These are phyloP conservation scores for Didymosphaeria variabile DNA, from an alignment of 2,329 filamentous ascomycete species.

Conservation along the genomic window DNA sequence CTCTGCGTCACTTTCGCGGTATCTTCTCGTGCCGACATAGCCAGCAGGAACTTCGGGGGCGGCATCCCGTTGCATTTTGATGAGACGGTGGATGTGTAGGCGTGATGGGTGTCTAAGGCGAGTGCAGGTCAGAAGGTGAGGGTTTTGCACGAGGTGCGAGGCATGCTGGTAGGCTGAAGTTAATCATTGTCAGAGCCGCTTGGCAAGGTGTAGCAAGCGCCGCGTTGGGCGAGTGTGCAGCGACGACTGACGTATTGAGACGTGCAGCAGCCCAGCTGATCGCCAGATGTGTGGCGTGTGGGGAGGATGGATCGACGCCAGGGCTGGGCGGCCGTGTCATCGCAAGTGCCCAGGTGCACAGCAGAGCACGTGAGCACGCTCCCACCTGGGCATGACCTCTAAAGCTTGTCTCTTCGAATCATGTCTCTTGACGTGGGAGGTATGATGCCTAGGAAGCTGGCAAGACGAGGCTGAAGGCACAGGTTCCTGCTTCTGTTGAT, in stretches of 20 bases:
- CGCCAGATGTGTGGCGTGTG: conserved; percentile 12
- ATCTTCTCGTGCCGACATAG: conserved; percentile 35
- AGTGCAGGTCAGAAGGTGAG: conserved; percentile 43
- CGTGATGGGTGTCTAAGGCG: conserved; percentile 32
- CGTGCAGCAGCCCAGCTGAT: conserved; percentile 12
- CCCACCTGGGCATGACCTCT: background rate
- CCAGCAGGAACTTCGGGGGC: conserved; percentile 35
- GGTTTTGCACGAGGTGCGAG: conserved; percentile 45
- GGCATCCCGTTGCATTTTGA: conserved; percentile 41
- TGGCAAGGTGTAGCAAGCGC: conserved; percentile 23
- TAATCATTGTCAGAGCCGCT: conserved; percentile 27
- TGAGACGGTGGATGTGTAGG: conserved; percentile 16
- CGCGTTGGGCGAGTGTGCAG: background rate
- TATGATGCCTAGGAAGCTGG: background rate
- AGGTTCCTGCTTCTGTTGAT: background rate
- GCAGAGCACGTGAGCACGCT: background rate
- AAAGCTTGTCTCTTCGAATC: conserved; percentile 1
- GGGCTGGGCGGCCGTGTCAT: conserved; percentile 2
- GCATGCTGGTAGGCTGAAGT: conserved; percentile 32
- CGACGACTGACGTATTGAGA: conserved; percentile 7
- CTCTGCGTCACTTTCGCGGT: conserved; percentile 46
- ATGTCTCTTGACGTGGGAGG: background rate
- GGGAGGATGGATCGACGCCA: conserved; percentile 11
- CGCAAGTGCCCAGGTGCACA: background rate
- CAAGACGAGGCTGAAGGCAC: background rate